Base-by-base conservation (phyloP, 176 grass and related monocot species). In the Rhipidocladum racemiflorum region DNA sequence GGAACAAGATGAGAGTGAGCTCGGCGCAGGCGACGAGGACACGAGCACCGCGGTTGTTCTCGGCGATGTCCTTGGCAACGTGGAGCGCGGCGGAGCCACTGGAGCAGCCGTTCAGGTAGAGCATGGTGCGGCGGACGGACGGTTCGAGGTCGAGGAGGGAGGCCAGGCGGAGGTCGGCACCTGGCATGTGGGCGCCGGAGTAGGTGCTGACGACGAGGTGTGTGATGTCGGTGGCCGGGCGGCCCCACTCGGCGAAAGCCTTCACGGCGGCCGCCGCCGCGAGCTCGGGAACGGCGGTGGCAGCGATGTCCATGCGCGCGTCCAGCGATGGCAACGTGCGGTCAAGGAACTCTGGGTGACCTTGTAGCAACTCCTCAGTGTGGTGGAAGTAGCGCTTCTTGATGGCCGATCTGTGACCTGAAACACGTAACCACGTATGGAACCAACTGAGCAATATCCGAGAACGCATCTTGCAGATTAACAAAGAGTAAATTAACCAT, bases 161-260 rank as follows among this genome's bases (percentile, higher is more conserved):
- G 66, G 70, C 78, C 4, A 90, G 36, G 9, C 66, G 74, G 74
- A n/a, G 61, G 60, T 90, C 88, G 32, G 78, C 72, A 1, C 88
- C 77, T 0, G 88, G 88, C 49, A 81, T 83, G 74, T 83, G 79
- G 18, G 34, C 79, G 76, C 73, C 88, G 29, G 29, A 73, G 30
- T 75, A 87, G 39, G 72, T 90, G 79, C 62, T 54, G 40, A 86
- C 62, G 21, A 90, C 81, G 7, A 90, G 65, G 67, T 90, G 88
- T 1, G 88, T 90, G 66, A 90, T 86, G 72, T 83, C 82, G 30
- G 88, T 76, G 10, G 36, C 60, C 6, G 88, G 66, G 16, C 83
- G 88, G 0, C 88, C 88, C 88, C 88, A 90, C 44, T 90, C 88
- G 48, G 86, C 83, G 72, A 90, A 79, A 24, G 88, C 79, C 9